phyloP scores from a whole-genome alignment of 2,329 filamentous ascomycete species.

The Botrytis squamosa region DNA sequence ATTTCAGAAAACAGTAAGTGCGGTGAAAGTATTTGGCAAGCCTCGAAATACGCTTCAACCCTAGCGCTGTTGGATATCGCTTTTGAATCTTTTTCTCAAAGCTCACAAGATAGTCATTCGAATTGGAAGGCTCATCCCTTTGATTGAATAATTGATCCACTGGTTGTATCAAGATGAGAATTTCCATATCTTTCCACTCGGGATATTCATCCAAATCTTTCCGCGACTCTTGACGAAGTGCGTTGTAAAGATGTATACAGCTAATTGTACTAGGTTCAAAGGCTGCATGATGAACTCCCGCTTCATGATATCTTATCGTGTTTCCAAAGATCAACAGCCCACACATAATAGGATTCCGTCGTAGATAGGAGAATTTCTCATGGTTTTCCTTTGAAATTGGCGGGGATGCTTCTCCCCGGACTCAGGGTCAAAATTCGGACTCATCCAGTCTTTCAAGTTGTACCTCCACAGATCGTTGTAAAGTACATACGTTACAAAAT shows the following conservation, averaged over 20 bases:
- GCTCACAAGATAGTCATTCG: not conserved
- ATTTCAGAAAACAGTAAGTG: fast-evolving
- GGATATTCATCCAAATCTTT: constrained; percentile 12
- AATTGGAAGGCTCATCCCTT: not conserved
- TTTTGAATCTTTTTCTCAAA: not conserved
- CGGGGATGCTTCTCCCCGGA: not conserved
- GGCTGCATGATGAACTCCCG: not conserved
- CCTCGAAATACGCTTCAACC: not conserved
- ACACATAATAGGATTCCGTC: constrained; percentile 25
- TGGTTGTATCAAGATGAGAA: constrained; percentile 26
- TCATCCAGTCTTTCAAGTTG: not conserved
- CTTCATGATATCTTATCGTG: constrained; percentile 22
- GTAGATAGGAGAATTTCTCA: constrained; percentile 18
- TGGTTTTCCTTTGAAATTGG: not conserved
- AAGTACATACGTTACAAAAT: fast-evolving
- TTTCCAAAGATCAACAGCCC: constrained; percentile 26
- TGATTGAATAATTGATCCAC: not conserved
- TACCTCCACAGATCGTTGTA: not conserved
- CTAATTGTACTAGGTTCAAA: not conserved
- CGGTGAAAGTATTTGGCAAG: constrained; percentile 18
- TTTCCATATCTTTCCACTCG: constrained; percentile 27
- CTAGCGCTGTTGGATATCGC: not conserved
- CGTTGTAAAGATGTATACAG: constrained; percentile 28
- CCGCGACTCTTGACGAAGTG: constrained; percentile 22
- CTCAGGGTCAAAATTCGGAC: not conserved